These are phyloP conservation scores for Sporisorium graminicola DNA, from an alignment of 1,284 basidiomycete species.

Conservation along the genomic window DNA sequence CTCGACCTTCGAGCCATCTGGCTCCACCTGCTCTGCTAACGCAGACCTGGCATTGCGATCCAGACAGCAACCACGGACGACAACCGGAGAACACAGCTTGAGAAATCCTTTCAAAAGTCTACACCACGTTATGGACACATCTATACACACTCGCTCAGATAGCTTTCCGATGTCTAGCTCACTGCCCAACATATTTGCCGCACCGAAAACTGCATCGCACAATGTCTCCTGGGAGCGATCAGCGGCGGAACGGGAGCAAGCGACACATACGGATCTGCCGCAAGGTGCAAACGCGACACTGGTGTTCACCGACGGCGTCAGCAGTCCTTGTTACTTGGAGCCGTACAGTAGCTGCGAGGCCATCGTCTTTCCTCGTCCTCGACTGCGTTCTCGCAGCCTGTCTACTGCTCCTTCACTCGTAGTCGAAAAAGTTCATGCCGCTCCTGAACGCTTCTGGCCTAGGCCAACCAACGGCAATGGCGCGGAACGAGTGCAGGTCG, in stretches of 20 bases:
- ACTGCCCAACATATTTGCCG: constrained; percentile 1
- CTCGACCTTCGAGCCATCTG: background rate
- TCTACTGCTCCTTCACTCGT: background rate
- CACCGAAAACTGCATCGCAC: background rate
- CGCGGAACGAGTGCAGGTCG: background rate
- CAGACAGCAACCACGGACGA: background rate
- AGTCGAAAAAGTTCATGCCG: constrained; percentile 14
- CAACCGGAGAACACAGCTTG: background rate
- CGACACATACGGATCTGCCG: background rate
- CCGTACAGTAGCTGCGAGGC: constrained; percentile 35
- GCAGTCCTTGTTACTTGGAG: constrained; percentile 20
- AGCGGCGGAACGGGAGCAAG: background rate
- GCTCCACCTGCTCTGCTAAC: background rate
- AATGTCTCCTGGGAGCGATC: background rate
- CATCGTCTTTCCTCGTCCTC: constrained; percentile 29
- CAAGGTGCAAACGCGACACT: background rate
- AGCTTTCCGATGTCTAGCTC: background rate
- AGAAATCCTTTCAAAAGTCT: background rate
- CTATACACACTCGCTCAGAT: background rate
- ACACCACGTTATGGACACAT: background rate
- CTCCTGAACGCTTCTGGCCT: constrained; percentile 32
- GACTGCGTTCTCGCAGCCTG: constrained; percentile 32
- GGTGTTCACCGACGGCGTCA: constrained; percentile 8
- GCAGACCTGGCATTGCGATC: background rate
- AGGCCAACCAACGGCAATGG: background rate